Evolutionary conservation across 2,329 filamentous ascomycete genomes (phyloP).

Genomic region (Diplocarpon mali): DNA sequence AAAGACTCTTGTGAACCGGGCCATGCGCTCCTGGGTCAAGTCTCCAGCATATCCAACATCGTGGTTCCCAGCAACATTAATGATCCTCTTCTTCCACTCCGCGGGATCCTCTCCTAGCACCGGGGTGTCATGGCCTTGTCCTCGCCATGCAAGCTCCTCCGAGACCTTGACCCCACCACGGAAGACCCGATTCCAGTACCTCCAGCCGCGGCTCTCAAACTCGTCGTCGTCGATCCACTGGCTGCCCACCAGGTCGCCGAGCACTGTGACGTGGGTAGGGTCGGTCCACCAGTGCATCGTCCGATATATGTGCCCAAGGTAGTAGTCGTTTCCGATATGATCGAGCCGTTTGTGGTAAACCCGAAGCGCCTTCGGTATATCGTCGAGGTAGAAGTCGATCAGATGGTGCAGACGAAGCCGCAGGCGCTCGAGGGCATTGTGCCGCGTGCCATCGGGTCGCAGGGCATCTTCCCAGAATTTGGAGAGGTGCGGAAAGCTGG

Average conservation of each 20-base stretch:
- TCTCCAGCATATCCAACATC: conserved; percentile 96
- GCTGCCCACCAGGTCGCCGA: conserved; percentile 86
- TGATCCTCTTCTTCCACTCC: conserved; percentile 63
- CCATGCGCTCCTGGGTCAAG: conserved; percentile 61
- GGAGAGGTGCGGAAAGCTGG: conserved; percentile 42
- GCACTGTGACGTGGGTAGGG: conserved; percentile 78
- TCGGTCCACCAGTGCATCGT: conserved; percentile 71
- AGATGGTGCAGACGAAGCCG: conserved; percentile 45
- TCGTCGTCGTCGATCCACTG: conserved; percentile 88
- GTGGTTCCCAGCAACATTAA: conserved; percentile 91
- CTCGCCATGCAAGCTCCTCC: conserved; percentile 38
- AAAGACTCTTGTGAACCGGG: conserved; percentile 74
- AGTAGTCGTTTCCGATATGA: conserved; percentile 86
- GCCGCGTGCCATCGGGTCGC: conserved; percentile 30
- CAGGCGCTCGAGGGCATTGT: conserved; percentile 40
- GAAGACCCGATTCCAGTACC: conserved; percentile 79
- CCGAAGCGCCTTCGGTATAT: conserved; percentile 56
- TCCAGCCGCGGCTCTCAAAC: conserved; percentile 58
- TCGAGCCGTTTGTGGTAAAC: conserved; percentile 72
- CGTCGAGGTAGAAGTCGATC: conserved; percentile 52
- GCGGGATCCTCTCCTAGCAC: conserved; percentile 33
- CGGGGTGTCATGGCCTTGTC: conserved; percentile 28
- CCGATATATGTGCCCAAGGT: conserved; percentile 85
- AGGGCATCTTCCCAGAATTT: conserved; percentile 25
- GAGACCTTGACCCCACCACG: conserved; percentile 53